A percentile compares a stretch with the other conserved stretches of the same genome.
Evolutionary conservation across 371 early-diverging fungal species (phyloP).

Genomic region (Sporodiniella umbellata): DNA sequence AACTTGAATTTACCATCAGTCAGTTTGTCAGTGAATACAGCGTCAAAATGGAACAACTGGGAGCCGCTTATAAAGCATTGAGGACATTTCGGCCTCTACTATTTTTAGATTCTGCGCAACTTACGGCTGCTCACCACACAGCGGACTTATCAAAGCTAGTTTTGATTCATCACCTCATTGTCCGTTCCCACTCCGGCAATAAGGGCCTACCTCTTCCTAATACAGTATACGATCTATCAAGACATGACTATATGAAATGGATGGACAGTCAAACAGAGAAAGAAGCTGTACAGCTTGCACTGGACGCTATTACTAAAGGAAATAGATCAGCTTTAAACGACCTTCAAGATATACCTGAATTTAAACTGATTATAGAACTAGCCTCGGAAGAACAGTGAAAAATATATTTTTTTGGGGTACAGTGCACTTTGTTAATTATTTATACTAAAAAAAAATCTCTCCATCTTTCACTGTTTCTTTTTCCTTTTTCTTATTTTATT

Average conservation of each 20-base stretch:
- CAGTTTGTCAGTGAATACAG: constrained; percentile 53
- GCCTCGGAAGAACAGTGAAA: constrained; percentile 16
- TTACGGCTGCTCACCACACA: constrained; percentile 50
- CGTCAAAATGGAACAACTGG: constrained; percentile 52
- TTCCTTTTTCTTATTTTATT: background rate
- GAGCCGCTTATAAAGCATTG: constrained; percentile 53
- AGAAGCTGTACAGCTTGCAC: constrained; percentile 37
- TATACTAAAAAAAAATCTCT: no score
- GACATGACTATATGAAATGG: constrained; percentile 63
- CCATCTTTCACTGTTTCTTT: background rate
- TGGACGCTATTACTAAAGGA: constrained; percentile 30
- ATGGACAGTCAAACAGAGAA: constrained; percentile 48
- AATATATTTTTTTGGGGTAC: background rate
- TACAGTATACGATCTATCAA: constrained; percentile 48
- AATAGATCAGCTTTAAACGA: constrained; percentile 21
- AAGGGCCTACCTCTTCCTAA: constrained; percentile 50
- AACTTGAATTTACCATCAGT: constrained; percentile 62
- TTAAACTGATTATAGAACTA: constrained; percentile 24
- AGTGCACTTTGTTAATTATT: background rate
- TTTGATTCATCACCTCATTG: constrained; percentile 59
- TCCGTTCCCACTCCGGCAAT: constrained; percentile 41
- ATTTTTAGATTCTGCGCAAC: constrained; percentile 56
- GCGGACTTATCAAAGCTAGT: constrained; percentile 43
- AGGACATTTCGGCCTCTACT: constrained; percentile 55
- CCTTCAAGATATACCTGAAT: constrained; percentile 30